These are phyloP conservation scores for Kazachstania africana DNA, from an alignment of 805 yeast genomes.

Conservation along the genomic window DNA sequence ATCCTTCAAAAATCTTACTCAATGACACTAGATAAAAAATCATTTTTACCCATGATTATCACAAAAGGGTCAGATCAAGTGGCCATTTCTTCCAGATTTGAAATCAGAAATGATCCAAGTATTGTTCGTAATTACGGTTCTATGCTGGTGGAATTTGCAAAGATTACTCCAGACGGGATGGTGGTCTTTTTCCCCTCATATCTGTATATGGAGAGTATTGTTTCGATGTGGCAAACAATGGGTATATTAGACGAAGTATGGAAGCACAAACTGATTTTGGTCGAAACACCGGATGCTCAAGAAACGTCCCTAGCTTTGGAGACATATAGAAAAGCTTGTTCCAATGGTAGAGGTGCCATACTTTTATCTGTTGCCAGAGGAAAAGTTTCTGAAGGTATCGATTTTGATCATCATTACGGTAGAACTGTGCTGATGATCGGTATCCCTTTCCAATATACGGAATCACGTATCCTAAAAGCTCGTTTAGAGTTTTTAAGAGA, in stretches of 20 bases:
- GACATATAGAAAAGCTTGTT: constrained; percentile 91
- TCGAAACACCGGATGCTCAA: constrained; percentile 98
- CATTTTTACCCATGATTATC: constrained; percentile 89
- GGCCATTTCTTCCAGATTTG: constrained; percentile 90
- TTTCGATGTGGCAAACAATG: constrained; percentile 98
- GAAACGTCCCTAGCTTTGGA: constrained; percentile 93
- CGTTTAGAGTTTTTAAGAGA: constrained; percentile 88
- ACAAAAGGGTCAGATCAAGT: constrained; percentile 98
- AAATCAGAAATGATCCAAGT: constrained; percentile 94
- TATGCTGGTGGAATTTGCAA: constrained; percentile 79
- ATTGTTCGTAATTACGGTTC: constrained; percentile 96
- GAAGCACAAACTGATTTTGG: constrained; percentile 89
- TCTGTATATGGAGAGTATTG: constrained; percentile 94
- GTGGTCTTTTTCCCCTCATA: constrained; percentile 97
- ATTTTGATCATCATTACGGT: constrained; percentile 97
- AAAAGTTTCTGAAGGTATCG: constrained; percentile 96
- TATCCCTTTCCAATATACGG: constrained; percentile 97
- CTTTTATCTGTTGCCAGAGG: constrained; percentile 97
- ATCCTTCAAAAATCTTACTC: constrained; percentile 91
- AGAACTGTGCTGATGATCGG: constrained; percentile 97
- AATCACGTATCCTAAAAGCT: constrained; percentile 90
- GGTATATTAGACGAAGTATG: constrained; percentile 96
- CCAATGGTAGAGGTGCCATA: constrained; percentile 96
- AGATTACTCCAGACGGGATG: constrained; percentile 94
- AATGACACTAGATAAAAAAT: constrained; percentile 85